phyloP scores from a whole-genome alignment of 2,329 filamentous ascomycete genomes.

The Knufia fluminis region DNA sequence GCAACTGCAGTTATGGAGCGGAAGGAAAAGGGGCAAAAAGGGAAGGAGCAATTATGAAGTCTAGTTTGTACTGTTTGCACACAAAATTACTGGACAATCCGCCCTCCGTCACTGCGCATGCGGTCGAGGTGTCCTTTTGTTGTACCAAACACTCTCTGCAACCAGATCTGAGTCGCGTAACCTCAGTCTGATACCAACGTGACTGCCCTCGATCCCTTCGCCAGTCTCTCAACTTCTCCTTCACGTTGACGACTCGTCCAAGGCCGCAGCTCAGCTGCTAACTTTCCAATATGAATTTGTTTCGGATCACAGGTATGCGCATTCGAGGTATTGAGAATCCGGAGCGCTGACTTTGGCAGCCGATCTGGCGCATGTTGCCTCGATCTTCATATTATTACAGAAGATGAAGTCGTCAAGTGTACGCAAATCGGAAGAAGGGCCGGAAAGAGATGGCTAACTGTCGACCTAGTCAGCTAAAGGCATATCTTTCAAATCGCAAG shows the following conservation, averaged over 20 bases:
- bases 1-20: too few relatives aligned
- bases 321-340: conserved; percentile 3
- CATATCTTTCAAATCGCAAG: conserved; percentile 98
- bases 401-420: conserved; percentile 95
- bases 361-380: conserved; percentile 90
- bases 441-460: too few relatives aligned
- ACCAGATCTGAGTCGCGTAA: not conserved
- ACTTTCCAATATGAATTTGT: conserved; percentile 54
- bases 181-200: not conserved
- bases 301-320: conserved; percentile 54
- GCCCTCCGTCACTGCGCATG: not conserved
- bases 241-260: not conserved
- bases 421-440: conserved; percentile 20
- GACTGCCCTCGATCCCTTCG: not conserved
- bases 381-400: conserved; percentile 87
- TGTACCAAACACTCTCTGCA: not conserved
- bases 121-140: not conserved
- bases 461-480: conserved; percentile 73
- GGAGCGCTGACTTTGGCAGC: conserved; percentile 41
- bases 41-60: too few relatives aligned
- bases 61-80: not conserved
- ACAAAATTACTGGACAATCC: not conserved
- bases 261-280: conserved; percentile 11
- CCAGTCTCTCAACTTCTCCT: not conserved
- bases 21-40: too few relatives aligned